phyloP scores from a whole-genome alignment of 2,329 filamentous ascomycete genomes.

The Talaromyces sp. region DNA sequence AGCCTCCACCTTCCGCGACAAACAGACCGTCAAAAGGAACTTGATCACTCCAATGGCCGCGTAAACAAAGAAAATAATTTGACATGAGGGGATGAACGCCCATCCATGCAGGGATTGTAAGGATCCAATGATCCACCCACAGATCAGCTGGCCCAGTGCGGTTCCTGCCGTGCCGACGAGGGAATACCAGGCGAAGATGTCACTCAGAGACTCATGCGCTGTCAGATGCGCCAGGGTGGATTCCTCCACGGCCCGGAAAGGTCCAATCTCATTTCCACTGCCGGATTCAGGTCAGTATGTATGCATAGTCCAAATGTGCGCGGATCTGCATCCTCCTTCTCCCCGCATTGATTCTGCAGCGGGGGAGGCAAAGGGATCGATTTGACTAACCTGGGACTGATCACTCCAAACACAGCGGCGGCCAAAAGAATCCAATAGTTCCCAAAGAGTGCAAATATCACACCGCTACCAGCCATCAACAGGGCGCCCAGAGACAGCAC shows the following conservation, averaged over 20 bases:
- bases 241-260: constrained; percentile 69
- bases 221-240: constrained; percentile 65
- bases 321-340: not conserved
- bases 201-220: constrained; percentile 55
- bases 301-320: not conserved
- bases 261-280: constrained; percentile 66
- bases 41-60: constrained; percentile 61
- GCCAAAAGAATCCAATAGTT: constrained; percentile 63
- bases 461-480: constrained; percentile 61
- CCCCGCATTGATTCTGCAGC: not conserved
- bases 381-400: constrained; percentile 54
- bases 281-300: not conserved
- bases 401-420: constrained; percentile 63
- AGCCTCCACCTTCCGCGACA: constrained; percentile 54
- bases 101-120: constrained; percentile 51
- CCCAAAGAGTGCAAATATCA: constrained; percentile 56
- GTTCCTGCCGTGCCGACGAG: constrained; percentile 59
- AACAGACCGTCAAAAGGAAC: constrained; percentile 52
- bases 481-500: constrained; percentile 57
- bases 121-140: constrained; percentile 62
- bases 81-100: constrained; percentile 54
- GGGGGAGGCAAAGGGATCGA: not conserved
- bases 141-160: constrained; percentile 61
- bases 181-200: constrained; percentile 68
- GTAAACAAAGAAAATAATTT: constrained; percentile 61